A percentile compares a stretch with the other conserved stretches of the same genome.
These are phyloP conservation scores for Edaphochlamys debaryana DNA, from an alignment of 139 green algal genomes.

Conservation along the genomic window DNA sequence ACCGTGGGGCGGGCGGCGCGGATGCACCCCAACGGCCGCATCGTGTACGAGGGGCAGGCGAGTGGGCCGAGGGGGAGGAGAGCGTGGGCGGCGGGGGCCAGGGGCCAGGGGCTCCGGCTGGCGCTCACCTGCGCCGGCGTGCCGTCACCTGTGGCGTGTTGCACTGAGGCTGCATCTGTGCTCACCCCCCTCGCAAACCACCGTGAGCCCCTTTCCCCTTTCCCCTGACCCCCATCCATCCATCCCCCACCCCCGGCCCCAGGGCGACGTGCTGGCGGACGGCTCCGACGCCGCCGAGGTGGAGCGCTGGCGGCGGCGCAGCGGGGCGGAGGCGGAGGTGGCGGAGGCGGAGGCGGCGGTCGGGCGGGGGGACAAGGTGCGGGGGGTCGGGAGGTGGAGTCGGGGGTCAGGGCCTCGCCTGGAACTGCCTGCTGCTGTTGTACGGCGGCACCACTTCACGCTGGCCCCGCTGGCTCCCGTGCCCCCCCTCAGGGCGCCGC, in stretches of 20 bases:
- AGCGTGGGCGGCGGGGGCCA: not conserved
- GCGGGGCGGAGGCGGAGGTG: constrained; percentile 54
- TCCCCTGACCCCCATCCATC: not conserved
- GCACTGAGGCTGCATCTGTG: no score
- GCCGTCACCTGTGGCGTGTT: no score
- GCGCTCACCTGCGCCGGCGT: no score
- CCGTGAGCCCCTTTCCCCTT: no score
- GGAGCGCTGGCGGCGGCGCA: constrained; percentile 49
- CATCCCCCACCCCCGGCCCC: not conserved
- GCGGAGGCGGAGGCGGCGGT: constrained; percentile 65
- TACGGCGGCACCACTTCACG: no score
- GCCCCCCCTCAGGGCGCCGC: constrained; percentile 43
- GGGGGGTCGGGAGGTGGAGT: not conserved
- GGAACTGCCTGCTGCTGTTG: no score
- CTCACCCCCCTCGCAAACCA: no score
- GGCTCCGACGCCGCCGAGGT: constrained; percentile 71
- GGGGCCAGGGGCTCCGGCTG: not conserved
- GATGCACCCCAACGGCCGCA: constrained; percentile 84
- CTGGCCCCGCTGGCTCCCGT: no score
- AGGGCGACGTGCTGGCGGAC: constrained; percentile 74
- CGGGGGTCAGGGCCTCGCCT: no score
- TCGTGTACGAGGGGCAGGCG: constrained; percentile 83
- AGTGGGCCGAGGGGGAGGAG: not conserved
- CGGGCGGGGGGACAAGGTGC: constrained; percentile 9
- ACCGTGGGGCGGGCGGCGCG: constrained; percentile 60